Conservation (phyloP, 2,329 filamentous ascomycete species). For the Eutypella sp. region DNA sequence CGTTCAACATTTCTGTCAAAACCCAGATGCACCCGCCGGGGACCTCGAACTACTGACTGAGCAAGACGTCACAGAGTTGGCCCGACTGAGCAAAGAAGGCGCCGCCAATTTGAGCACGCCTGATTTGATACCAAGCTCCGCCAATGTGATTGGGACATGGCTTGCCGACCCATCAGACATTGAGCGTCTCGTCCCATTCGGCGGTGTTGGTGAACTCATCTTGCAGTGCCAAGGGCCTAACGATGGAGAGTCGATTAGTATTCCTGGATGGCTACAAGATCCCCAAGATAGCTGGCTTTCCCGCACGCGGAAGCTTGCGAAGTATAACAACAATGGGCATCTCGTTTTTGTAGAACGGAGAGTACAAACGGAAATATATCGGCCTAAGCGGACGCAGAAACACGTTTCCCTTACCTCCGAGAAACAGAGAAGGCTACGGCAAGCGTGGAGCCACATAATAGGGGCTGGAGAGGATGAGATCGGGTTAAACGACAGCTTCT, state of each 20-base stretch:
- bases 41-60: slow-evolving; percentile 30
- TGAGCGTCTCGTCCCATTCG: slow-evolving; percentile 32
- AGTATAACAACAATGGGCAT: slow-evolving; percentile 26
- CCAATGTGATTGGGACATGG: slow-evolving; percentile 28
- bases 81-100: slow-evolving; percentile 20
- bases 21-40: slow-evolving; percentile 26
- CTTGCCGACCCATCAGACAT: slow-evolving; percentile 34
- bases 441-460: slow-evolving; percentile 45
- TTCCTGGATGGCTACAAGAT: slow-evolving; percentile 25
- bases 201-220: slow-evolving; percentile 40
- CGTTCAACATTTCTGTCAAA: slow-evolving; percentile 43
- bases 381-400: slow-evolving; percentile 16
- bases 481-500: slow-evolving; percentile 53
- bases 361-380: slow-evolving; percentile 6
- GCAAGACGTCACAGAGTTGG: slow-evolving; percentile 30
- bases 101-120: slow-evolving; percentile 15
- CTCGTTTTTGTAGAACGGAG: slow-evolving; percentile 26
- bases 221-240: slow-evolving; percentile 28
- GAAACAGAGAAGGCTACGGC: slow-evolving; percentile 39
- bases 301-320: slow-evolving; percentile 36
- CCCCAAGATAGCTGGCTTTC: slow-evolving; percentile 26
- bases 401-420: slow-evolving; percentile 34
- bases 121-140: slow-evolving; percentile 16
- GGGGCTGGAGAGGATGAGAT: slow-evolving; percentile 40
- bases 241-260: slow-evolving; percentile 18